phyloP scores from a whole-genome alignment of 1,284 basidiomycete genomes.

The Ceratobasidium theobromae region DNA sequence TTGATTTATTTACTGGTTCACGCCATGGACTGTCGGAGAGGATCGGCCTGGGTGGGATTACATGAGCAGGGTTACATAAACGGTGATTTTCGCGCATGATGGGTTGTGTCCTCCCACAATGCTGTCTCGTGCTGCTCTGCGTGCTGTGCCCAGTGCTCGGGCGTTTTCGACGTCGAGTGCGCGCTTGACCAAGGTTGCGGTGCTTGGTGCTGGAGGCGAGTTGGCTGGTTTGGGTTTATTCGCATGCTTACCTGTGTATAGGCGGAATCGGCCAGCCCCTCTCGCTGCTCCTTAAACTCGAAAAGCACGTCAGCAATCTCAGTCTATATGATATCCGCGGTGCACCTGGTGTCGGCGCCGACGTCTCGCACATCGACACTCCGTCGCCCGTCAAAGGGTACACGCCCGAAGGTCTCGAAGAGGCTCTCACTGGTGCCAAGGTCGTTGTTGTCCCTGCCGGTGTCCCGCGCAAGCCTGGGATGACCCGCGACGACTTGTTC shows the following conservation, averaged over 20 bases:
- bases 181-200: slow-evolving; percentile 79
- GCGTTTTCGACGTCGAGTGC: slow-evolving; percentile 77
- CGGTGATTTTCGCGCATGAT: not conserved
- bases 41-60: slow-evolving; percentile 1
- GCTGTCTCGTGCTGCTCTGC: slow-evolving; percentile 59
- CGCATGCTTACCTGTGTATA: slow-evolving; percentile 34
- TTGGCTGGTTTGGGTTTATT: slow-evolving; percentile 1
- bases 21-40: not conserved
- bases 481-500: slow-evolving; percentile 99
- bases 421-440: slow-evolving; percentile 81
- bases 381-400: slow-evolving; percentile 81
- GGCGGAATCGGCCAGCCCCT: slow-evolving; percentile 90
- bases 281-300: slow-evolving; percentile 83
- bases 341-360: slow-evolving; percentile 89
- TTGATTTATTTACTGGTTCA: not conserved
- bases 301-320: slow-evolving; percentile 76
- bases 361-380: slow-evolving; percentile 93
- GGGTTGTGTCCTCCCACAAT: slow-evolving; percentile 43
- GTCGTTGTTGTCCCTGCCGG: slow-evolving; percentile 98
- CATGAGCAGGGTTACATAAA: not conserved
- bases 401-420: slow-evolving; percentile 79
- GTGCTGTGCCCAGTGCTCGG: slow-evolving; percentile 54
- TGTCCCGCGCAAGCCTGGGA: slow-evolving; percentile 88
- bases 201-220: slow-evolving; percentile 82
- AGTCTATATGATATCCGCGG: slow-evolving; percentile 90